These are phyloP conservation scores for Aspergillus viridinutans DNA, from an alignment of 2,329 filamentous ascomycete species.

Conservation along the genomic window DNA sequence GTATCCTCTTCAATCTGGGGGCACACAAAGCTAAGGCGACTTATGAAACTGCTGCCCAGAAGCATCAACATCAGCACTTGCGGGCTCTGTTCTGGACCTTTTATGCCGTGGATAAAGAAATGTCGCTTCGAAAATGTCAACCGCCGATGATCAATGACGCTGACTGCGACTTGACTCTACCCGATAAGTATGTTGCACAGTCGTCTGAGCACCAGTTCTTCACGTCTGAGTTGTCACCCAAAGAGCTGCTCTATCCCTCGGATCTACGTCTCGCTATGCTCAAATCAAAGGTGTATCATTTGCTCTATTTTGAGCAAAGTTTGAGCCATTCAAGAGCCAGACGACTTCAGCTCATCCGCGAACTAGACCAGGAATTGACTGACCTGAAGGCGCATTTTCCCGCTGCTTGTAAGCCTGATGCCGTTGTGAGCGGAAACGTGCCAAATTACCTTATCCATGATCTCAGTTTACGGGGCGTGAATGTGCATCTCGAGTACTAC, in stretches of 20 bases:
- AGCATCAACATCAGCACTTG: conserved; percentile 7
- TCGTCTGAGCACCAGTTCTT: conserved; percentile 18
- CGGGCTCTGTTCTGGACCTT: conserved; percentile 23
- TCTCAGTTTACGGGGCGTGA: conserved; percentile 21
- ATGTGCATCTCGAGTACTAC: conserved; percentile 24
- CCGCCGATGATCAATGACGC: conserved; percentile 21
- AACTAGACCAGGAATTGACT: conserved; percentile 22
- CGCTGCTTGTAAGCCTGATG: conserved; percentile 13
- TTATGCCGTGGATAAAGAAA: conserved; percentile 23
- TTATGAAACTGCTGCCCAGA: not conserved
- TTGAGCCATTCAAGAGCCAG: conserved; percentile 12
- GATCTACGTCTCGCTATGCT: conserved; percentile 21
- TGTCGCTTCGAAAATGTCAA: conserved; percentile 16
- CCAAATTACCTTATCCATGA: conserved; percentile 21
- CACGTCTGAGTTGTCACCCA: conserved; percentile 9
- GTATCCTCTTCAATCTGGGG: conserved; percentile 19
- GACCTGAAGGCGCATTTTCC: conserved; percentile 17
- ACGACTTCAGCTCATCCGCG: conserved; percentile 20
- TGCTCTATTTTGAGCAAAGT: conserved; percentile 17
- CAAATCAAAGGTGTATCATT: conserved; percentile 19
- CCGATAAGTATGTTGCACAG: conserved; percentile 14
- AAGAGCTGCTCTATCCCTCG: conserved; percentile 20
- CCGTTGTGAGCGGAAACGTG: conserved; percentile 10
- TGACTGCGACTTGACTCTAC: conserved; percentile 21
- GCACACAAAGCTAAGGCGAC: conserved; percentile 4